Base-by-base conservation (phyloP, 1,284 basidiomycete genomes). In the Microbotryum lychnidis-dioicae region DNA sequence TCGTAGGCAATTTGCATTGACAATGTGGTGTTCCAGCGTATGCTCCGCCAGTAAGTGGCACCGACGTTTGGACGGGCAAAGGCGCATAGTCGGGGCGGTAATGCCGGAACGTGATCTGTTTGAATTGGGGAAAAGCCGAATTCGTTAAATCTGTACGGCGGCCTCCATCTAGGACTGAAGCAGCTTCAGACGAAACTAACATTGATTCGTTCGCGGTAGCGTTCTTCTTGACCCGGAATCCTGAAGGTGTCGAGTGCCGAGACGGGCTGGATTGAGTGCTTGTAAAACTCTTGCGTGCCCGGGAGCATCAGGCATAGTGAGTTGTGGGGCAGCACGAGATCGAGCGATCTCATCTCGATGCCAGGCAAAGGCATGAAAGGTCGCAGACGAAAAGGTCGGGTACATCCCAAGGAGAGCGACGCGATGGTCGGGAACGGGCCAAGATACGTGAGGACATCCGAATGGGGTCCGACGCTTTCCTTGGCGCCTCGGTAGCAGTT, bases 361-460 rank as follows among this genome's bases (percentile, higher is more conserved):
- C 10, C n/a, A 1, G 33, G 29, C 6, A 50, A 23, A 8, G 62
- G 62, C 21, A 56, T 31, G 65, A 64, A 66, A 0, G 65, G 60
- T 12, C 71, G 65, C 0, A 72, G 61, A 2, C 71, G 63, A 57
- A 71, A 56, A 21, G 51, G 61, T 10, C 63, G 59, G 0, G 8
- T 74, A 79, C 66, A 74, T 81, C 91, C 91, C n/a, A 97, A 82
- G 66, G 90, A 92, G 49, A 97, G 76, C 8, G 89, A 92, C 9
- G 91, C 92, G 69, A 97, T 96, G 0, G 92, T 94, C 1, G 89
- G 84, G 73, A 87, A 91, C 6, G 92, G 92, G 2, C 92, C 92
- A 14, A 96, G 80, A 76, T 90, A 78, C 10, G 78, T 78, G 52
- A 80, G 67, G 37, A 78, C 77, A 69, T 80, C 92, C 2, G 89